A percentile compares a stretch with the other conserved stretches of the same genome.
phyloP scores from a whole-genome alignment of 768 basidiomycete genomes.

The Pleurotus cornucopiae region DNA sequence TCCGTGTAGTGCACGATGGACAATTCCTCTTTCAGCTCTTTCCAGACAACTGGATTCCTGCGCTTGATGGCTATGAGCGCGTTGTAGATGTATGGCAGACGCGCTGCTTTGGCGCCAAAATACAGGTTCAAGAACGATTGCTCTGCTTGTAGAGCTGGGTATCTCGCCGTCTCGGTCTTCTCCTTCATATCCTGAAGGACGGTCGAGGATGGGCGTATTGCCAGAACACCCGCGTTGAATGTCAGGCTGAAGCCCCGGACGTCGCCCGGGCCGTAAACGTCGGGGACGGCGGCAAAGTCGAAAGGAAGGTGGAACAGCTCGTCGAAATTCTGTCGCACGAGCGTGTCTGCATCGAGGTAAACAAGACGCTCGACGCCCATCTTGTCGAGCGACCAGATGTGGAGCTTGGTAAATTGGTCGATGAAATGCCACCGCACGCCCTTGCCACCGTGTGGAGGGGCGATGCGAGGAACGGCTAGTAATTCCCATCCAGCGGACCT shows the following conservation, averaged over 20 bases:
- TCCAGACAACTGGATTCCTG: conserved; percentile 28
- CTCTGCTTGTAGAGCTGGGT: conserved; percentile 29
- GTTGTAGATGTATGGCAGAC: conserved; percentile 38
- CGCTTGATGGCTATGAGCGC: conserved; percentile 35
- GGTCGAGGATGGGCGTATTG: conserved; percentile 24
- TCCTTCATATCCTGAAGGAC: conserved; percentile 25
- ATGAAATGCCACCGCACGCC: conserved; percentile 29
- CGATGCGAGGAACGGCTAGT: conserved; percentile 28
- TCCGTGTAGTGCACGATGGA: conserved; percentile 36
- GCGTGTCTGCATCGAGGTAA: conserved; percentile 39
- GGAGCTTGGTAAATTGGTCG: conserved; percentile 42
- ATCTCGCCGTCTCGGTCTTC: conserved; percentile 23
- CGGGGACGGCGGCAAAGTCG: conserved; percentile 36
- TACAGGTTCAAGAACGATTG: conserved; percentile 38
- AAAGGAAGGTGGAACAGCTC: conserved; percentile 39
- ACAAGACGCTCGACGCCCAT: conserved; percentile 26
- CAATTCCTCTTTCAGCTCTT: conserved; percentile 24
- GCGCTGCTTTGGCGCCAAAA: conserved; percentile 28
- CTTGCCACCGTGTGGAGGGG: conserved; percentile 31
- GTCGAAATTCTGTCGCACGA: conserved; percentile 36
- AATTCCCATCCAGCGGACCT: conserved; percentile 35
- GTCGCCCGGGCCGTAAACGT: conserved; percentile 24
- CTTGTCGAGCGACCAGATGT: conserved; percentile 33
- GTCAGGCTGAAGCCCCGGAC: conserved; percentile 26
- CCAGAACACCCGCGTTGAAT: conserved; percentile 38